These are phyloP conservation scores for Ustilago shanxiensis DNA, from an alignment of 1,284 basidiomycete genomes.

Conservation along the genomic window DNA sequence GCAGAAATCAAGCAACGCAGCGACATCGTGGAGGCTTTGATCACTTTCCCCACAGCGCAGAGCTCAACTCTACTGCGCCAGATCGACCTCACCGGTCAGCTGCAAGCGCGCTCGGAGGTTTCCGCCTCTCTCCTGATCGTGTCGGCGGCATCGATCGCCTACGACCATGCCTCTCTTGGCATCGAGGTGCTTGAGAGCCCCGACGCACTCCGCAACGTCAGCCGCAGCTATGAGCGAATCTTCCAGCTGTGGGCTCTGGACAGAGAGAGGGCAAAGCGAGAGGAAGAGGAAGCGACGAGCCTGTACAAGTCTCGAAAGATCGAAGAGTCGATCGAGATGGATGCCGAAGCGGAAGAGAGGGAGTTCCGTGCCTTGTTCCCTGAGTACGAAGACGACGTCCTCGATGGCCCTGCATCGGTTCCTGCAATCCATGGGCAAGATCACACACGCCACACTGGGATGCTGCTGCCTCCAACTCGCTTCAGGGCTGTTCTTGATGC, in stretches of 20 bases:
- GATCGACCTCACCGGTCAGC: conserved; percentile 52
- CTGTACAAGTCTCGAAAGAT: conserved; percentile 82
- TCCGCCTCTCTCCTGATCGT: conserved; percentile 50
- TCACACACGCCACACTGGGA: conserved; percentile 17
- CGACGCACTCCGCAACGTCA: conserved; percentile 37
- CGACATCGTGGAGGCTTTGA: conserved; percentile 57
- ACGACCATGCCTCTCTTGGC: conserved; percentile 33
- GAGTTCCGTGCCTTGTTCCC: conserved; percentile 89
- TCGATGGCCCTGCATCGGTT: conserved; percentile 35
- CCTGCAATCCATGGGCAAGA: conserved; percentile 13
- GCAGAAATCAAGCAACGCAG: conserved; percentile 37
- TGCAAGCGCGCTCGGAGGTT: conserved; percentile 60
- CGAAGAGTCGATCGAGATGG: conserved; percentile 77
- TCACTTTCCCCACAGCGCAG: conserved; percentile 63
- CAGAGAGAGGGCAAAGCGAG: conserved; percentile 78
- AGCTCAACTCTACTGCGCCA: conserved; percentile 52
- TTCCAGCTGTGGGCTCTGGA: conserved; percentile 86
- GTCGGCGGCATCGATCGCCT: conserved; percentile 33
- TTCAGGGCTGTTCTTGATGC: conserved; percentile 40
- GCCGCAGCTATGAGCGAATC: conserved; percentile 77
- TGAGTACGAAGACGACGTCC: conserved; percentile 79
- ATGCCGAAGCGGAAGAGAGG: conserved; percentile 78
- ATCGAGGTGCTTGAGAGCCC: conserved; percentile 27
- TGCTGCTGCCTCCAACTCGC: conserved; percentile 36
- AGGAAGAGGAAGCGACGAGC: conserved; percentile 78